phyloP scores from a whole-genome alignment of 192 early-diverging fungal genomes.

The Helicostylum pulchrum region DNA sequence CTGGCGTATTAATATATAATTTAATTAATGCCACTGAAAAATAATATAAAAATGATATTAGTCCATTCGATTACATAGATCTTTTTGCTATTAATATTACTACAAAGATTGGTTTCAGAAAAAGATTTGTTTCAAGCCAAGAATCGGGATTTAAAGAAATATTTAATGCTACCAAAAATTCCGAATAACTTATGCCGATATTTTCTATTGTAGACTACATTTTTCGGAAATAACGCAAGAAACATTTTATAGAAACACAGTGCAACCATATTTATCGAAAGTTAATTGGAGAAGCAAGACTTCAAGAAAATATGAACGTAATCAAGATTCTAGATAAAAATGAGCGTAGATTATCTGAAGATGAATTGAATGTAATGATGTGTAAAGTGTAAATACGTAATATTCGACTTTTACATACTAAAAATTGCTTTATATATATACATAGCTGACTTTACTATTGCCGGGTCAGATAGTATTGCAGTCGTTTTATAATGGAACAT shows the following conservation, averaged over 20 bases:
- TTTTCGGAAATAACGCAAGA: neutral
- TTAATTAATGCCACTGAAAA: no score
- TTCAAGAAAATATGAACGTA: neutral
- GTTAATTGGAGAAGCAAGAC: neutral
- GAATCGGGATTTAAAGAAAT: no score
- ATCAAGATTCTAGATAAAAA: neutral
- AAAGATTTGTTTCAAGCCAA: neutral
- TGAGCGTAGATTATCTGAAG: neutral
- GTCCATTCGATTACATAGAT: no score
- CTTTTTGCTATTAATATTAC: neutral
- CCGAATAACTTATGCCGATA: neutral
- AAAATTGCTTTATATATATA: neutral
- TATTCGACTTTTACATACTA: neutral
- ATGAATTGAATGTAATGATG: neutral
- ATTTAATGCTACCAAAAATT: no score
- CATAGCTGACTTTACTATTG: constrained; percentile 2
- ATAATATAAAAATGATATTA: no score
- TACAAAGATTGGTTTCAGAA: neutral
- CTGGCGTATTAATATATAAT: no score
- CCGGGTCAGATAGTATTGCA: constrained; percentile 5
- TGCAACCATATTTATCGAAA: neutral
- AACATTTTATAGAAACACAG: neutral
- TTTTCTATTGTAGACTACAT: neutral
- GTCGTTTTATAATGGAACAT: constrained; percentile 14
- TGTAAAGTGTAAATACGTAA: neutral